These are phyloP conservation scores for Colletotrichum destructivum DNA, from an alignment of 2,329 filamentous ascomycete genomes.

Conservation along the genomic window DNA sequence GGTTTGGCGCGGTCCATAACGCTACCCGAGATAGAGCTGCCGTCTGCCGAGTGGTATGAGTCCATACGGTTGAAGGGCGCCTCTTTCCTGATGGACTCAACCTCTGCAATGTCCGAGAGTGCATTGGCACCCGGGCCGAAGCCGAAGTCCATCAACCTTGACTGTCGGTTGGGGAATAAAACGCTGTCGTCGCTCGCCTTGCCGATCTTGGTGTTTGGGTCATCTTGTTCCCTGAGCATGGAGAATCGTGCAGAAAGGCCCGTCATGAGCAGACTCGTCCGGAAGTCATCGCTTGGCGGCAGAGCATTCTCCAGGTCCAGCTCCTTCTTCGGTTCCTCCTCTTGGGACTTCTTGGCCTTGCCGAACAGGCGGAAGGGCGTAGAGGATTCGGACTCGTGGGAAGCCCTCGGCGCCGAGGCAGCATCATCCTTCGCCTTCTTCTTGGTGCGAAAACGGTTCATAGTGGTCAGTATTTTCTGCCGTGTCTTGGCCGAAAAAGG, in stretches of 20 bases:
- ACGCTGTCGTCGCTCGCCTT: constrained; percentile 98
- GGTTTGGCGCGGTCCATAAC: constrained; percentile 90
- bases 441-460: constrained; percentile 85
- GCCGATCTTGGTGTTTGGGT: constrained; percentile 88
- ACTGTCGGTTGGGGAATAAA: constrained; percentile 84
- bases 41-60: constrained; percentile 78
- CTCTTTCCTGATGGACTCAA: constrained; percentile 81
- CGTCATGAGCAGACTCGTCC: constrained; percentile 96
- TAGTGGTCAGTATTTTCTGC: constrained; percentile 52
- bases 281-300: constrained; percentile 89
- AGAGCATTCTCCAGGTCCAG: constrained; percentile 82
- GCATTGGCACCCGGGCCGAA: constrained; percentile 57
- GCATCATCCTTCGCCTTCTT: constrained; percentile 77
- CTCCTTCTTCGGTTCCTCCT: constrained; percentile 73
- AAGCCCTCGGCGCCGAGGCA: constrained; percentile 58
- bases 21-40: constrained; percentile 74
- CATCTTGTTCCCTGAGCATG: constrained; percentile 95
- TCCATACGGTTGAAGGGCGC: constrained; percentile 71
- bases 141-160: constrained; percentile 81
- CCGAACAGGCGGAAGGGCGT: constrained; percentile 70
- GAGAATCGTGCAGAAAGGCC: constrained; percentile 95
- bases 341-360: constrained; percentile 67
- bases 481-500: neutral
- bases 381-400: constrained; percentile 69
- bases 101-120: constrained; percentile 90